Percentiles rank a stretch among this genome's conserved stretches.
Evolutionary conservation across 1,139 yeast species (phyloP).

Genomic region (Martiniozyma asiatica): DNA sequence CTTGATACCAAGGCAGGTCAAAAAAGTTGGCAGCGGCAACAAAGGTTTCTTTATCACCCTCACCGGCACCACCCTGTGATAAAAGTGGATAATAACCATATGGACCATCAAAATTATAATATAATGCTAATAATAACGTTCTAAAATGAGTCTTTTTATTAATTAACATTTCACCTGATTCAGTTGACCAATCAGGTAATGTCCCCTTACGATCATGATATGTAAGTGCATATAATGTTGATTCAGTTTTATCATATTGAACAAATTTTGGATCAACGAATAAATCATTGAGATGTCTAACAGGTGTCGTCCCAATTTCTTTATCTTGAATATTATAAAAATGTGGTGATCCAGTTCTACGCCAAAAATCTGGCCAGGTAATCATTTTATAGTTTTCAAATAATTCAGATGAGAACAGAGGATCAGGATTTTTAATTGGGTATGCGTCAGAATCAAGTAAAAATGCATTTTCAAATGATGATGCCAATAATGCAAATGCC

Average conservation of each 20-base stretch:
- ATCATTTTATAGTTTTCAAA: conserved; percentile 20
- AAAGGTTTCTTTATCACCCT: conserved; percentile 55
- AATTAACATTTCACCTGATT: conserved; percentile 46
- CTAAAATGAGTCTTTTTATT: conserved; percentile 38
- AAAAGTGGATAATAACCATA: conserved; percentile 39
- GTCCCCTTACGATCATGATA: conserved; percentile 44
- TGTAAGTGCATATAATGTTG: conserved; percentile 12
- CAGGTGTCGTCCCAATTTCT: conserved; percentile 24
- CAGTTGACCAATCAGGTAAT: conserved; percentile 48
- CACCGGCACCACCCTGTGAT: conserved; percentile 49
- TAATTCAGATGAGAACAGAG: conserved; percentile 30
- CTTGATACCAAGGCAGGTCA: conserved; percentile 41
- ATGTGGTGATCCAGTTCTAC: conserved; percentile 44
- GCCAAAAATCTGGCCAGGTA: conserved; percentile 64
- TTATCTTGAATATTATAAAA: conserved; percentile 42
- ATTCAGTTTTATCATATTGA: conserved; percentile 12
- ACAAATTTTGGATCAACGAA: conserved; percentile 15
- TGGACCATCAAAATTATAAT: conserved; percentile 46
- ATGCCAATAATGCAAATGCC: conserved; percentile 40
- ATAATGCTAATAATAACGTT: conserved; percentile 39
- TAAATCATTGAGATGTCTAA: conserved; percentile 19
- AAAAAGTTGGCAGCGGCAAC: conserved; percentile 47
- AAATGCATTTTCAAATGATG: conserved; percentile 39
- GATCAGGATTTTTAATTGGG: conserved; percentile 41
- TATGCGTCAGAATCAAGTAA: conserved; percentile 45